Percentiles rank a stretch among this genome's conserved stretches.
phyloP scores from a whole-genome alignment of 140 eudicot genomes.

The Bidens hawaiensis region DNA sequence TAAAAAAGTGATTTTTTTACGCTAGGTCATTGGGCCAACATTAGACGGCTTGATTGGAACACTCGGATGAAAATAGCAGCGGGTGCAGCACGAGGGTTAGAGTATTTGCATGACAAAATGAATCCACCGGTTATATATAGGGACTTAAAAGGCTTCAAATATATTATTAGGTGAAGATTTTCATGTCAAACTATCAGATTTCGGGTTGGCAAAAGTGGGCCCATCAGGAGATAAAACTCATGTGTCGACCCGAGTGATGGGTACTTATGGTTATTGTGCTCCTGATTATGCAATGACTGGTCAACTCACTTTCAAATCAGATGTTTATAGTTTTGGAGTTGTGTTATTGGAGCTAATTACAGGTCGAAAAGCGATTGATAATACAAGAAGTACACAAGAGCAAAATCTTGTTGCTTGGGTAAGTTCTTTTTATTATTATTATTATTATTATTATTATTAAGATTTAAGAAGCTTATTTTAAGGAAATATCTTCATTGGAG shows the following conservation, averaged over 20 bases:
- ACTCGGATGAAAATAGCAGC: slow-evolving; percentile 14
- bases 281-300: slow-evolving; percentile 13
- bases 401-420: slow-evolving; percentile 90
- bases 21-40: neutral
- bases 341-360: slow-evolving; percentile 71
- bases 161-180: slow-evolving; percentile 54
- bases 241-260: slow-evolving; percentile 88
- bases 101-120: slow-evolving; percentile 67
- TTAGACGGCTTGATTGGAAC: slow-evolving; percentile 59
- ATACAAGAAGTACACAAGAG: slow-evolving; percentile 42
- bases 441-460: neutral
- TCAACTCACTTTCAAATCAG: slow-evolving; percentile 71
- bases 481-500: slow-evolving; percentile 2
- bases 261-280: slow-evolving; percentile 39
- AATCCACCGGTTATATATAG: slow-evolving; percentile 65
- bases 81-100: slow-evolving; percentile 45
- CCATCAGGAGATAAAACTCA: slow-evolving; percentile 68
- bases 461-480: slow-evolving; percentile 6
- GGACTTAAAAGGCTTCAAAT: slow-evolving; percentile 66
- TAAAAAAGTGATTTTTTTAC: neutral
- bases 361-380: slow-evolving; percentile 81
- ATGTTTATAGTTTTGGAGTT: slow-evolving; percentile 71
- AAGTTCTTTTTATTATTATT: slow-evolving; percentile 25
- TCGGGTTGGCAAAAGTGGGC: slow-evolving; percentile 74
- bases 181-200: slow-evolving; percentile 71